Evolutionary conservation across 139 green algal genomes (phyloP), one percentile per base, ranked within the genome.

Genomic region (Trebouxia sp.): DNA sequence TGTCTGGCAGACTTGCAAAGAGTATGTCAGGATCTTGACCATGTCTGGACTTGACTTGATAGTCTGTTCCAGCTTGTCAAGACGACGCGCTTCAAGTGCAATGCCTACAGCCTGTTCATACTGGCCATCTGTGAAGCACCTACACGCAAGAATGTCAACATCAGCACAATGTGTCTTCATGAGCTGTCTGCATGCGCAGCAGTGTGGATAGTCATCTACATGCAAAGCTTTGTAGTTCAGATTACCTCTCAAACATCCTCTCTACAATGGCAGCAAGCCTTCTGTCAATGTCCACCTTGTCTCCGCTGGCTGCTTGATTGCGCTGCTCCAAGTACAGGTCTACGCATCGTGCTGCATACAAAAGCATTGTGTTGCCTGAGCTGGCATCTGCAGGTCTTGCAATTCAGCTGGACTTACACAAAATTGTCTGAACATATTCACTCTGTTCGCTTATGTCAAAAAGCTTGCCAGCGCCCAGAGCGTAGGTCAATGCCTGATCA

Each of bases 31-130:
- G 3, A 81, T 93, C 28, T 30, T 37, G 37, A 65, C 65, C 39
- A 32, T 42, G 51, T 90, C 84, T 20, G 67, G 70, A 56, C 55
- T 78, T 17, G 38, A 10, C 3, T 76, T 32, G 43, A 97, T 85
- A 26, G 91, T 88, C 24, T 87, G 58, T 87, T 98, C 90, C 48
- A 98, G 86, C 86, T 91, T 87, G 89, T 99, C 97, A 74, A 99
- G 86, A 4, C 96, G 88, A 26, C 91, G 87, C 2, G 87, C 83
- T 83, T 99, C 97, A 50, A 99, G 78, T 10, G 96, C 95, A 24
- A 99, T 89, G 11, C 97, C 97, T 26, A 99, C 88, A 6, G 96
- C 97, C 86, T 99, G 97, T 88, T 98, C 89, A 75, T 85, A 95
- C 87, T 98, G 93, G 5, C 93, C 89, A 45, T 96, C 90, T 28